Conservation (phyloP, 2,329 filamentous ascomycete species). For the Apiospora kogelbergensis region DNA sequence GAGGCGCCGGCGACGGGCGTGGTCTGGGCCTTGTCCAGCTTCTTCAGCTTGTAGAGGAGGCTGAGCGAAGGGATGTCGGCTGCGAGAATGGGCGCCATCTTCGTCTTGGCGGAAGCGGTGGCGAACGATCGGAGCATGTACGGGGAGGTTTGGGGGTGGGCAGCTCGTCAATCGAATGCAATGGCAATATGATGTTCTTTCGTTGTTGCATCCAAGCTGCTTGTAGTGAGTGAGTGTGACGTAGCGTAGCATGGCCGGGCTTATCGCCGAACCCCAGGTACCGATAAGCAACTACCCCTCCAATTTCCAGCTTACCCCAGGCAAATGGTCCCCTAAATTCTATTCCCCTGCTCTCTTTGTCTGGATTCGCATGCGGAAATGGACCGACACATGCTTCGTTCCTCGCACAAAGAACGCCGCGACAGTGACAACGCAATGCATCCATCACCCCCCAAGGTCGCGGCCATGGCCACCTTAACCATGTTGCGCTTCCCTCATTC, state of each 20-base stretch:
- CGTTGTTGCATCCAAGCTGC: too few relatives aligned
- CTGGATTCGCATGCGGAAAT: neutral
- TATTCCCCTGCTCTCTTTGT: neutral
- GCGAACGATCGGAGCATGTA: neutral
- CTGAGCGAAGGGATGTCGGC: conserved; percentile 62
- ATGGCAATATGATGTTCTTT: neutral
- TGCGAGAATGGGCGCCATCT: conserved; percentile 25
- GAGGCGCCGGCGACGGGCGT: conserved; percentile 23
- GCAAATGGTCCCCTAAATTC: too few relatives aligned
- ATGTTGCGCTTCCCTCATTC: neutral
- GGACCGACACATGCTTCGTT: neutral
- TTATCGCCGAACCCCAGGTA: too few relatives aligned
- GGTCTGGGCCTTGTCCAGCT: conserved; percentile 37
- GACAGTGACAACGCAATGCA: neutral
- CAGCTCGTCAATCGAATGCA: neutral
- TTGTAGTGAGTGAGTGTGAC: too few relatives aligned
- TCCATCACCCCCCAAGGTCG: neutral
- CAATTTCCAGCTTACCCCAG: too few relatives aligned
- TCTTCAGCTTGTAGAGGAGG: conserved; percentile 62
- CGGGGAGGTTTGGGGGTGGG: neutral
- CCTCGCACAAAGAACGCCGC: neutral
- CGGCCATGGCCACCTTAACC: neutral
- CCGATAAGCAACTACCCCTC: too few relatives aligned
- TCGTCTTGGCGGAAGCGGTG: neutral
- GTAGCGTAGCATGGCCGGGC: too few relatives aligned